phyloP scores from a whole-genome alignment of 192 early-diverging fungal species.

The Backusella mclennaniae region DNA sequence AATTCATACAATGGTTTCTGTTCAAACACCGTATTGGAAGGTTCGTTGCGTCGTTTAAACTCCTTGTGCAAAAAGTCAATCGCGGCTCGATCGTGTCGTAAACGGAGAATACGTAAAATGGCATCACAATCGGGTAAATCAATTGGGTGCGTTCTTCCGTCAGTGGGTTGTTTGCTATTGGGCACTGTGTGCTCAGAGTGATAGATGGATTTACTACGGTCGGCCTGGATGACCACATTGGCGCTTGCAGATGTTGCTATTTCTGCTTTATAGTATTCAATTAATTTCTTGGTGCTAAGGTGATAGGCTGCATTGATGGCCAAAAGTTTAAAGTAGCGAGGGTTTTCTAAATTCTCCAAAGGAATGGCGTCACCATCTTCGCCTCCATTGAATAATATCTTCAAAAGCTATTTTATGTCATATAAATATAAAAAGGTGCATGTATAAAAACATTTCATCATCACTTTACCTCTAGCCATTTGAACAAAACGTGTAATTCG shows the following conservation, averaged over 20 bases:
- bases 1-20: neutral
- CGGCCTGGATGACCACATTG: conserved; percentile 28
- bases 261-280: conserved; percentile 53
- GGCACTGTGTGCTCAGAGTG: conserved; percentile 33
- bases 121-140: conserved; percentile 46
- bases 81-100: conserved; percentile 40
- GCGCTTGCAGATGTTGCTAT: conserved; percentile 16
- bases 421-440: neutral
- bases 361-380: conserved; percentile 65
- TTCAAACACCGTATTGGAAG: neutral
- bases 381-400: conserved; percentile 74
- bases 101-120: conserved; percentile 47
- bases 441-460: neutral
- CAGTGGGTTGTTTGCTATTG: neutral
- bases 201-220: conserved; percentile 39
- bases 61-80: conserved; percentile 39
- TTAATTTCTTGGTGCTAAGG: conserved; percentile 58
- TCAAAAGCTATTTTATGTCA: conserved; percentile 51
- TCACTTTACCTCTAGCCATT: conserved; percentile 56
- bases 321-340: conserved; percentile 65
- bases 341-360: conserved; percentile 55
- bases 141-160: conserved; percentile 20
- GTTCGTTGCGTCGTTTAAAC: conserved; percentile 24
- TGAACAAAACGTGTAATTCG: conserved; percentile 67
- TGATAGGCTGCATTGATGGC: conserved; percentile 63